These are phyloP conservation scores for Colletotrichum euphorbiae DNA, from an alignment of 2,329 filamentous ascomycete species.

Conservation along the genomic window DNA sequence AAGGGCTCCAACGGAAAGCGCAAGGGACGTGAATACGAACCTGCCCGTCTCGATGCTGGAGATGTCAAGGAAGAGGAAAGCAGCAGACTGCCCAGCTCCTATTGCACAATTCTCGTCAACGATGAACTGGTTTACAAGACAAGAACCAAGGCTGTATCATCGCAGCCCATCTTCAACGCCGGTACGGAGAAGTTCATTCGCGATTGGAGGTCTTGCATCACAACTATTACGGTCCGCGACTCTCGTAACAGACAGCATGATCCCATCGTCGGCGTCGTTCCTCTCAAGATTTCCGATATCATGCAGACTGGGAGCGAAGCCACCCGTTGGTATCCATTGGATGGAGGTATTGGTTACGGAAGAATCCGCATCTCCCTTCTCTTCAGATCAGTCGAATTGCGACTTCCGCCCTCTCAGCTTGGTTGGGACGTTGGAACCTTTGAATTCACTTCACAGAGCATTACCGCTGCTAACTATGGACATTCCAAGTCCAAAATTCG, in stretches of 20 bases:
- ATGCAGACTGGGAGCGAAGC: slow-evolving; percentile 87
- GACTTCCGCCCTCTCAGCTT: slow-evolving; percentile 84
- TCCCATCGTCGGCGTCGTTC: slow-evolving; percentile 91
- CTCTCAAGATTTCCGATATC: slow-evolving; percentile 88
- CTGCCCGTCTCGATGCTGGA: slow-evolving; percentile 82
- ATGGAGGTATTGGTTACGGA: slow-evolving; percentile 93
- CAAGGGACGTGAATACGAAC: slow-evolving; percentile 89
- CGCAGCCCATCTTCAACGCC: slow-evolving; percentile 96
- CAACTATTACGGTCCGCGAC: slow-evolving; percentile 90
- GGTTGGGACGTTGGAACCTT: slow-evolving; percentile 98
- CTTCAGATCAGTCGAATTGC: slow-evolving; percentile 89
- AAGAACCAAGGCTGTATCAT: slow-evolving; percentile 92
- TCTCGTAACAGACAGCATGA: slow-evolving; percentile 92
- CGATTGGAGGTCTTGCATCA: slow-evolving; percentile 89
- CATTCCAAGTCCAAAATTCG: slow-evolving; percentile 79
- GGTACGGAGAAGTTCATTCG: slow-evolving; percentile 93
- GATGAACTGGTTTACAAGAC: slow-evolving; percentile 93
- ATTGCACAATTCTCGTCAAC: slow-evolving; percentile 92
- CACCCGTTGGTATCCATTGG: slow-evolving; percentile 95
- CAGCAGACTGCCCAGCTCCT: slow-evolving; percentile 85
- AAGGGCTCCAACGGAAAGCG: slow-evolving; percentile 85
- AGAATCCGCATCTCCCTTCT: slow-evolving; percentile 88
- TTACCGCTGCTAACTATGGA: slow-evolving; percentile 73
- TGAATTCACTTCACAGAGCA: slow-evolving; percentile 80
- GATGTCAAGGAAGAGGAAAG: slow-evolving; percentile 88